Evolutionary conservation across 2,329 filamentous ascomycete genomes (phyloP).

Genomic region (Teratosphaeria pseudoeucalypti): DNA sequence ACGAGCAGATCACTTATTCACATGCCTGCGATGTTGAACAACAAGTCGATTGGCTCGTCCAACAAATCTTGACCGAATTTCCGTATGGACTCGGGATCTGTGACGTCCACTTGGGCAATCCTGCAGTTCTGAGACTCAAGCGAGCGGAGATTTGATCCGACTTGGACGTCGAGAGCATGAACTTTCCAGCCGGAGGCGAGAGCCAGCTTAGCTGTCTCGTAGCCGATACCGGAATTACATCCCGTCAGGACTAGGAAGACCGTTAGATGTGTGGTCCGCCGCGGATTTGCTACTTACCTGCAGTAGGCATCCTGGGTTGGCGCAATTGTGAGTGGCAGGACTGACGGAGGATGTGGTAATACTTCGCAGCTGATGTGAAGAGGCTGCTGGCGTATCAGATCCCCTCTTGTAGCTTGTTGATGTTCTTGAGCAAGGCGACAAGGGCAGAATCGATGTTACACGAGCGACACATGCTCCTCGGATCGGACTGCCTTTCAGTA

Average conservation of each 20-base stretch:
- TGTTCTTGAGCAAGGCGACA: too few species aligned
- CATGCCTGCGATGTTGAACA: constrained; percentile 31
- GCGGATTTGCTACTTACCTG: neutral
- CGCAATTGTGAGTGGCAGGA: neutral
- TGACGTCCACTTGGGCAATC: constrained; percentile 23
- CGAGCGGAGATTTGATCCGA: constrained; percentile 21
- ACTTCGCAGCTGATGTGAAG: too few species aligned
- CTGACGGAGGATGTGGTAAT: neutral
- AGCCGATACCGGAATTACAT: constrained; percentile 2
- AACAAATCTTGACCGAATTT: constrained; percentile 22
- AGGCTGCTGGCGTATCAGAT: too few species aligned
- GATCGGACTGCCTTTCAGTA: too few species aligned
- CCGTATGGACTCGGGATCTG: constrained; percentile 26
- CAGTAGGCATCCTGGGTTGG: neutral
- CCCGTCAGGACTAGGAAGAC: constrained; percentile 1
- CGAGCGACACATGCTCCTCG: too few species aligned
- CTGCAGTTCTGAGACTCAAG: constrained; percentile 8
- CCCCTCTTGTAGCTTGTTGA: too few species aligned
- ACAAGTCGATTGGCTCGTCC: constrained; percentile 26
- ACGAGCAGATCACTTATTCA: neutral
- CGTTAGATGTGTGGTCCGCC: neutral
- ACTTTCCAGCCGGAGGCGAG: constrained; percentile 22
- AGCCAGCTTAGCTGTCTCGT: constrained; percentile 2
- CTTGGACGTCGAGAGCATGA: constrained; percentile 20
- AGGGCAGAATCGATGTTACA: too few species aligned